A percentile compares a stretch with the other conserved stretches of the same genome.
phyloP scores from a whole-genome alignment of 345 rosid species.

The Orychophragmus violaceus region DNA sequence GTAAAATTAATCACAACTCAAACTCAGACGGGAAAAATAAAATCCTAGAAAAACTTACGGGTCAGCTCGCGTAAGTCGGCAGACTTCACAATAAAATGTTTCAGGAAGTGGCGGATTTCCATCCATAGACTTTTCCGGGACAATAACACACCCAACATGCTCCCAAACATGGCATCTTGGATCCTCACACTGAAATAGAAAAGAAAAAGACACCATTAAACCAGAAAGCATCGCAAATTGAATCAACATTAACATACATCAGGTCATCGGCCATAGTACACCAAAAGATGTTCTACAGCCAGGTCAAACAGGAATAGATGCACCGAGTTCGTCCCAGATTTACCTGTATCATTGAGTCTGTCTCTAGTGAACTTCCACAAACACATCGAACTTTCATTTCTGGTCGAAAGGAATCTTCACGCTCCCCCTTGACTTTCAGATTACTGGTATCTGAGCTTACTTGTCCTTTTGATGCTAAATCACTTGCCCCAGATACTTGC shows the following conservation, averaged over 20 bases:
- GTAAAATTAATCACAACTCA: slow-evolving; percentile 1
- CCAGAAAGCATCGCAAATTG: neutral
- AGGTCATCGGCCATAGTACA: neutral
- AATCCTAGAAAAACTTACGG: slow-evolving; percentile 58
- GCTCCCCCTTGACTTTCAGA: slow-evolving; percentile 58
- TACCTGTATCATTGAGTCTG: slow-evolving; percentile 76
- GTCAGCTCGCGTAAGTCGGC: slow-evolving; percentile 91
- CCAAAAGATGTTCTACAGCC: neutral
- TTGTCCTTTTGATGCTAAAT: slow-evolving; percentile 76
- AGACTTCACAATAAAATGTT: slow-evolving; percentile 73
- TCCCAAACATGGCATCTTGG: slow-evolving; percentile 74
- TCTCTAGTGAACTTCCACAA: slow-evolving; percentile 71
- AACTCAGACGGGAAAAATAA: neutral
- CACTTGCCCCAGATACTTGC: slow-evolving; percentile 86
- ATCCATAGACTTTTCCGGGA: slow-evolving; percentile 74
- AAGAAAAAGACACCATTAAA: neutral
- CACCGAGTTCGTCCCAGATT: neutral
- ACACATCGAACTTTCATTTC: slow-evolving; percentile 81
- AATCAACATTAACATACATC: neutral
- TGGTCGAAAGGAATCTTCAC: slow-evolving; percentile 42
- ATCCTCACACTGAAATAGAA: slow-evolving; percentile 67
- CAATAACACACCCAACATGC: slow-evolving; percentile 68
- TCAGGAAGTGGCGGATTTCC: slow-evolving; percentile 63
- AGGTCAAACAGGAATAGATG: slow-evolving; percentile 5
- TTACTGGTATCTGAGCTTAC: slow-evolving; percentile 59